phyloP scores from a whole-genome alignment of 495 filamentous ascomycete genomes.

The Penicillium fimorum region DNA sequence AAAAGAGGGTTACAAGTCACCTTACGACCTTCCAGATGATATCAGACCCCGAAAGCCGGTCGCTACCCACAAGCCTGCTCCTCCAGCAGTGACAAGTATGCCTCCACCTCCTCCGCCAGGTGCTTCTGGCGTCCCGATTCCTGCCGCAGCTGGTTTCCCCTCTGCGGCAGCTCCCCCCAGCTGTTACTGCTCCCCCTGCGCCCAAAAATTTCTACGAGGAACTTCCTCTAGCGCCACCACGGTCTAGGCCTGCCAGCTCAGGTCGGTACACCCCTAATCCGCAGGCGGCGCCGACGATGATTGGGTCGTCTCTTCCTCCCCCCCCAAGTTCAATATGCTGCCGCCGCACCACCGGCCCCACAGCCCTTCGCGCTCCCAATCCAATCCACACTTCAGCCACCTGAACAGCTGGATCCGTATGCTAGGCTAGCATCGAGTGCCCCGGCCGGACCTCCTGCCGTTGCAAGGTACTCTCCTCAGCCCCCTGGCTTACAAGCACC shows the following conservation, averaged over 20 bases:
- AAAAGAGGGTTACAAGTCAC: constrained; percentile 88
- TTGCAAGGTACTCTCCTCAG: constrained; percentile 42
- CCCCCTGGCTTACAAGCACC: constrained; percentile 34
- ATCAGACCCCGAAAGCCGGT: constrained; percentile 65
- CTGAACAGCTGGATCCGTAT: constrained; percentile 64
- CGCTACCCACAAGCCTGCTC: constrained; percentile 33
- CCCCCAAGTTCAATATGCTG: constrained; percentile 21
- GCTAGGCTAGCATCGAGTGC: constrained; percentile 42
- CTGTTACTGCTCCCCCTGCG: constrained; percentile 20
- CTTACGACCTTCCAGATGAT: constrained; percentile 93
- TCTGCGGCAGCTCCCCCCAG: constrained; percentile 31
- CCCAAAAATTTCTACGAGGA: constrained; percentile 85
- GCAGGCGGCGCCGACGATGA: constrained; percentile 19
- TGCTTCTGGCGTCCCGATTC: constrained; percentile 52
- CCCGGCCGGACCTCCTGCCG: constrained; percentile 37
- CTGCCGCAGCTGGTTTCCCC: constrained; percentile 32
- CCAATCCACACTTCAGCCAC: constrained; percentile 47
- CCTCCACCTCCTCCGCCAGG: constrained; percentile 54
- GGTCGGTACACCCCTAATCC: constrained; percentile 54
- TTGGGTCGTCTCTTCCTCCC: constrained; percentile 9
- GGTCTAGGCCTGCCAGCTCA: constrained; percentile 45
- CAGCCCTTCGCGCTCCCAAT: constrained; percentile 11
- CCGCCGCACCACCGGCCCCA: constrained; percentile 26
- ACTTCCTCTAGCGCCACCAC: constrained; percentile 63
- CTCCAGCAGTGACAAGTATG: constrained; percentile 24